Evolutionary conservation across 768 basidiomycete genomes (phyloP).

Genomic region (Ramaria rubella): DNA sequence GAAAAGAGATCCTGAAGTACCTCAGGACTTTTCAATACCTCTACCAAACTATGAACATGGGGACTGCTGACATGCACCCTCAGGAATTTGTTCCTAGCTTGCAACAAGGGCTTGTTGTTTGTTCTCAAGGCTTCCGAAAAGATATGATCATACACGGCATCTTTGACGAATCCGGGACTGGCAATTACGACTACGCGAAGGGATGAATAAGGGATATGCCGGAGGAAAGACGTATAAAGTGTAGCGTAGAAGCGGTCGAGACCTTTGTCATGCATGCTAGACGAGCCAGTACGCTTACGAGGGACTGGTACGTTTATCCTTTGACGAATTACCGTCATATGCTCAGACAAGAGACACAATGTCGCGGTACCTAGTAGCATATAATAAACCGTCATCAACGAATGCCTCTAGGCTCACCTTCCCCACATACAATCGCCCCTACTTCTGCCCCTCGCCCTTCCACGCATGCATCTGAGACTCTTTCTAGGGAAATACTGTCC

Average conservation of each 20-base stretch:
- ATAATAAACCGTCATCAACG: background rate
- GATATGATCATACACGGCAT: constrained; percentile 79
- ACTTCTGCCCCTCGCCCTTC: constrained; percentile 97
- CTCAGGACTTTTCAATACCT: constrained; percentile 92
- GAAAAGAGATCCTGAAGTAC: constrained; percentile 34
- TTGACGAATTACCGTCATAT: constrained; percentile 92
- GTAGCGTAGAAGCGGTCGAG: constrained; percentile 76
- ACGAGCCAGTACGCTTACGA: constrained; percentile 77
- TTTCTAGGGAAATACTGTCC: constrained; percentile 81
- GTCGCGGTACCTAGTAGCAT: constrained; percentile 63
- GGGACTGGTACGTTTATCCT: constrained; percentile 86
- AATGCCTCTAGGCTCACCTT: constrained; percentile 40
- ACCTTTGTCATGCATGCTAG: constrained; percentile 89
- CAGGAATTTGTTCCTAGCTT: constrained; percentile 76
- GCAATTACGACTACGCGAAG: constrained; percentile 92
- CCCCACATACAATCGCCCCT: constrained; percentile 92
- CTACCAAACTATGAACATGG: constrained; percentile 93
- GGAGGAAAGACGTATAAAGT: constrained; percentile 77
- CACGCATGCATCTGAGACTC: constrained; percentile 82
- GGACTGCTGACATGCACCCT: constrained; percentile 89
- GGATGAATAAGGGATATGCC: constrained; percentile 82
- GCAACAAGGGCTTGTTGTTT: constrained; percentile 76
- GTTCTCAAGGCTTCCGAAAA: constrained; percentile 72
- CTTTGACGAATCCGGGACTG: constrained; percentile 93
- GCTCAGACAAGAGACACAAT: constrained; percentile 91